A percentile compares a stretch with the other conserved stretches of the same genome.
These are phyloP conservation scores for Taxillus chinensis DNA, from an alignment of 164 flowering plant species.

Conservation along the genomic window DNA sequence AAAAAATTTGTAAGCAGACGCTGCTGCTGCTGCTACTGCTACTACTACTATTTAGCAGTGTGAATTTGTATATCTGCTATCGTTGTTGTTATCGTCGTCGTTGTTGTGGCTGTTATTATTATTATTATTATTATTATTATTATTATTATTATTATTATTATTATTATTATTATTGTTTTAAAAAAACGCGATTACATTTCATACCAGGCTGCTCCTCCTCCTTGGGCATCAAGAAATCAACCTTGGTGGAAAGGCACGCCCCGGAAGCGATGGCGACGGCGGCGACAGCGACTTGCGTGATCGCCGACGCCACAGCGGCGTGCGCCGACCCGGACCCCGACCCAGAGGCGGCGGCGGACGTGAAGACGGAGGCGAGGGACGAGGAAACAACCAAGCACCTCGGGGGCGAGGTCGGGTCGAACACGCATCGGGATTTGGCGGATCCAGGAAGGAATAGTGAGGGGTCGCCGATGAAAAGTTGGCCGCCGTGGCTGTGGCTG, in stretches of 20 bases:
- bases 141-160: no score
- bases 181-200: background rate
- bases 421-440: conserved; percentile 12
- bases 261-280: conserved; percentile 94
- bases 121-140: no score
- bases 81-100: no score
- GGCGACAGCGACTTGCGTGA: conserved; percentile 83
- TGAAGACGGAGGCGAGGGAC: conserved; percentile 35
- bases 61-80: no score
- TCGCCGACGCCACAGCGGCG: conserved; percentile 73
- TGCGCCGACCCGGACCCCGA: conserved; percentile 41
- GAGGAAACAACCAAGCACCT: conserved; percentile 29
- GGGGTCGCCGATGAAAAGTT: background rate
- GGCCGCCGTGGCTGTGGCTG: background rate
- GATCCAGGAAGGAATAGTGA: background rate
- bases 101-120: no score
- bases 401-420: conserved; percentile 19
- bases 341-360: conserved; percentile 51
- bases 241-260: conserved; percentile 89
- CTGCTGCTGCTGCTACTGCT: no score
- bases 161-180: no score
- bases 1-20: no score
- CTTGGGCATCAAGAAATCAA: conserved; percentile 86
- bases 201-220: conserved; percentile 66
- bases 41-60: no score